phyloP scores from a whole-genome alignment of 2,329 filamentous ascomycete genomes.

The Trichoderma semiorbis region DNA sequence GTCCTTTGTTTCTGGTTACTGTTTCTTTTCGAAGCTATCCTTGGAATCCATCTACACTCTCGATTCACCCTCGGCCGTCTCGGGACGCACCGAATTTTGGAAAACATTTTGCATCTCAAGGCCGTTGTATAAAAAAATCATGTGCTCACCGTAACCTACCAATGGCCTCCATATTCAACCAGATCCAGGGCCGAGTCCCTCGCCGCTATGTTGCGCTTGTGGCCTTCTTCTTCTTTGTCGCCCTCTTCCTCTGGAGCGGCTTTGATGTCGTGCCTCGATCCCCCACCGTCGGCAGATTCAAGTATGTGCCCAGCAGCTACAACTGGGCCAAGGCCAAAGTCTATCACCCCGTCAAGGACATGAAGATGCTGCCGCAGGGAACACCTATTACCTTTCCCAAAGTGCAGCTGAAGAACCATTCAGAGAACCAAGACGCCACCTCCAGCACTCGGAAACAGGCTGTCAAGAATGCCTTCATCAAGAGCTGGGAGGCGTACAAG shows the following conservation, averaged over 20 bases:
- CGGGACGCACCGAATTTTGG: neutral
- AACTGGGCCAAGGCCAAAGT: slow-evolving; percentile 37
- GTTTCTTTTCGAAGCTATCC: neutral
- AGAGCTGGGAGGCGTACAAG: slow-evolving; percentile 52
- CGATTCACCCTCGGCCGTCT: neutral
- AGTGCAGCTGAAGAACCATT: slow-evolving; percentile 42
- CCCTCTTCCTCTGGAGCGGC: slow-evolving; percentile 28
- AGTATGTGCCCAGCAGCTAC: slow-evolving; percentile 36
- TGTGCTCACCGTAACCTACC: slow-evolving; percentile 1
- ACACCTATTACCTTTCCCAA: slow-evolving; percentile 31
- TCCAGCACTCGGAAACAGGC: slow-evolving; percentile 35
- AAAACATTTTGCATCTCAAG: neutral
- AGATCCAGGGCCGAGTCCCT: slow-evolving; percentile 31
- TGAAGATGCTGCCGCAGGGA: slow-evolving; percentile 35
- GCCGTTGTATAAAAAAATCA: neutral
- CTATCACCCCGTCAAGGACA: slow-evolving; percentile 32
- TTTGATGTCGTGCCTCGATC: slow-evolving; percentile 23
- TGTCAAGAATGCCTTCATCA: slow-evolving; percentile 39
- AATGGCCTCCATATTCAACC: slow-evolving; percentile 28
- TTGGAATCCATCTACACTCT: too few relatives aligned
- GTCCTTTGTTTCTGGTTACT: neutral
- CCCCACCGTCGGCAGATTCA: slow-evolving; percentile 25
- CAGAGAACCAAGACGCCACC: slow-evolving; percentile 37
- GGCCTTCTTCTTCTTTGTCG: slow-evolving; percentile 27
- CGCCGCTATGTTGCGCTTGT: slow-evolving; percentile 34